These are phyloP conservation scores for Andrographis paniculata DNA, from an alignment of 305 asterid genomes.

Conservation along the genomic window DNA sequence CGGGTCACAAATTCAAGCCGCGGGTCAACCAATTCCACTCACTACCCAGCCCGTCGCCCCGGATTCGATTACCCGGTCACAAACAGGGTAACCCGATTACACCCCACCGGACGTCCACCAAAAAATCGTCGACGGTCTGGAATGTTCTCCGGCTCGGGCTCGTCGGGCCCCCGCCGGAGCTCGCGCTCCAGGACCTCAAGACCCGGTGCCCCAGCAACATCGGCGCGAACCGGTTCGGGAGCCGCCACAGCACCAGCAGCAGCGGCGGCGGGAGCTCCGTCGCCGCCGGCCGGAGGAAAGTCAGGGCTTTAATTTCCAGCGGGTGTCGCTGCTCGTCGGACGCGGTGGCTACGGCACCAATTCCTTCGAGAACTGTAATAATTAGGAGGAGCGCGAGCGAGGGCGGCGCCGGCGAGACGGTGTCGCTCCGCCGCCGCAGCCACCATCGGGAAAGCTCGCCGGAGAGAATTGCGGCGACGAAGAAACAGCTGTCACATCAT, in stretches of 20 bases:
- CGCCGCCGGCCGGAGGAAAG: conserved; percentile 16
- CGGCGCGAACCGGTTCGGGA: conserved; percentile 23
- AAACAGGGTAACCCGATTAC: not conserved
- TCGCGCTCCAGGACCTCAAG: conserved; percentile 46
- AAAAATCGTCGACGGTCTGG: conserved; percentile 48
- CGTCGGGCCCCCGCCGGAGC: conserved; percentile 57
- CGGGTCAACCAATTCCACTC: conserved; percentile 49
- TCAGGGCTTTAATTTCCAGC: conserved; percentile 24
- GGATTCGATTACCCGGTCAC: conserved; percentile 12
- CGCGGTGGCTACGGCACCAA: conserved; percentile 45
- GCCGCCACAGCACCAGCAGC: conserved; percentile 35
- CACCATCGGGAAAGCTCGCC: not conserved
- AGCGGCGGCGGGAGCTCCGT: not conserved
- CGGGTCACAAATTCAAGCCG: conserved; percentile 21
- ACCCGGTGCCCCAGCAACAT: conserved; percentile 19
- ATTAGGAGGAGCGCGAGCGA: conserved; percentile 28
- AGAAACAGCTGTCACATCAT: conserved; percentile 51
- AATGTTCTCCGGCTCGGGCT: conserved; percentile 54
- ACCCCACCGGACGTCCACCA: conserved; percentile 7
- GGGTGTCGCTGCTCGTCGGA: conserved; percentile 56
- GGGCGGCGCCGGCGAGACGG: conserved; percentile 12
- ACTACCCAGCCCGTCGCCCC: conserved; percentile 80
- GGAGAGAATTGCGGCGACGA: conserved; percentile 6
- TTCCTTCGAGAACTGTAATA: conserved; percentile 20
- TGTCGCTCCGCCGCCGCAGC: not conserved